Base-by-base conservation (phyloP, 2,329 filamentous ascomycete genomes). In the Colletotrichum somersetense region DNA sequence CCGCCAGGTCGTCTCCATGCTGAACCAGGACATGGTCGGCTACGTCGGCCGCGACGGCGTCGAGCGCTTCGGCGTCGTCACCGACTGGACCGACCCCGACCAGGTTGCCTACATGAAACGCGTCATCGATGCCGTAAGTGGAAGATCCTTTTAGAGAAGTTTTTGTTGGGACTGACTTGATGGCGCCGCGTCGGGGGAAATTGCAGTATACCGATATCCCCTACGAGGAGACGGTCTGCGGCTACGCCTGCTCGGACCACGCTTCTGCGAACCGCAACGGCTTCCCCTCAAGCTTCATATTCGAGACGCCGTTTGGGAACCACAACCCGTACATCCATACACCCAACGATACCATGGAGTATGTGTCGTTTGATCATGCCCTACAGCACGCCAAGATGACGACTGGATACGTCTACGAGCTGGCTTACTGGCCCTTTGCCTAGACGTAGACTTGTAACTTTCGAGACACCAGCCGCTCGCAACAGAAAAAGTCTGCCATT, bases 251-350 rank as follows among this genome's bases (percentile, higher is more conserved):
- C 83, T 91, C 89, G n/a, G 91, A 92, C 78, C 90, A 91, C 76
- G 90, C 91, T 10, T 91, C 89, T 1, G 91, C 91, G 20, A 89
- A 87, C 75, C 89, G 90, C 77, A 88, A 89, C 20, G 91, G 90
- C 23, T 93, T 91, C 79, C 89, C 90, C 0, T 89, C 89, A 0
- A 87, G 89, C 1, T 91, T 91, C 76, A 88, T 91, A 30, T 90
- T 91, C 65, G 90, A 92, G 81, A 86, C 88, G 33, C 82, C 86
- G 23, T 89, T 91, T 75, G 85, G 88, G 67, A 81, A 88, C 78
- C 87, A 83, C 67, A 91, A 93, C 81, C 89, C 90, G 77, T 89
- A 91, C 80, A 95, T 95, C 74, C 93, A 95, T 82, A 90, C 89
- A 0, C 91, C 91, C 0, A 88, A 91, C 72, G 93, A 95, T 78